Conservation (phyloP, 2,329 filamentous ascomycete genomes). For the Lachnellula arida region DNA sequence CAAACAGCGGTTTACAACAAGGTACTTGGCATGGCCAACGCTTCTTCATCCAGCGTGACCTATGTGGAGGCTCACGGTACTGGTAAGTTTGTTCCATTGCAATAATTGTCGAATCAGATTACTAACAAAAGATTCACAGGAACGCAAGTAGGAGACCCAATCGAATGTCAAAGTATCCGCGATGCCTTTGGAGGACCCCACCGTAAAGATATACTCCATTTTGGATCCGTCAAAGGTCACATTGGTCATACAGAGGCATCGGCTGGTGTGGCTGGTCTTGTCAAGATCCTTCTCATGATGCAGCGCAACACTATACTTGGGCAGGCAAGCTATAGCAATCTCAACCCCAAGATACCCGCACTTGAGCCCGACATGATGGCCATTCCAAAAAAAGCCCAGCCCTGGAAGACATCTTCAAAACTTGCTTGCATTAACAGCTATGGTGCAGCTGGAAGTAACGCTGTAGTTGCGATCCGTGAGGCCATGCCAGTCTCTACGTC, state of each 20-base stretch:
- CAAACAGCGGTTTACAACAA: conserved; percentile 16
- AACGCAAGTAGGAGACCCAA: conserved; percentile 25
- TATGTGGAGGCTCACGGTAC: conserved; percentile 34
- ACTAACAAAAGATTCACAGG: conserved; percentile 8
- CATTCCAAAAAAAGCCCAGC: conserved; percentile 3
- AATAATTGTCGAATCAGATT: background rate
- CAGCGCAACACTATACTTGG: conserved; percentile 21
- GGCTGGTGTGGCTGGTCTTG: conserved; percentile 38
- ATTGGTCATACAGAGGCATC: conserved; percentile 43
- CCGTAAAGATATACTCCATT: background rate
- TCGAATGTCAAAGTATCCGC: conserved; percentile 16
- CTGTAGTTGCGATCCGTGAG: conserved; percentile 13
- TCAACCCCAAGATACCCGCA: conserved; percentile 30
- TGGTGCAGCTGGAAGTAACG: conserved; percentile 24
- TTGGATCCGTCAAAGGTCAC: conserved; percentile 34
- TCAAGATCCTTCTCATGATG: conserved; percentile 40
- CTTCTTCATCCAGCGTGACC: background rate
- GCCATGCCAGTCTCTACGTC: background rate
- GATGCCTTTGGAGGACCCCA: conserved; percentile 6
- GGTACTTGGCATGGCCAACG: background rate
- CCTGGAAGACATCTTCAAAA: conserved; percentile 9
- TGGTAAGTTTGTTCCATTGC: conserved; percentile 34
- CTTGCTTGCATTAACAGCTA: conserved; percentile 22
- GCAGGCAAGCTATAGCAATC: conserved; percentile 25
- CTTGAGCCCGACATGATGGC: conserved; percentile 2